Evolutionary conservation across 2,329 filamentous ascomycete genomes (phyloP).

Genomic region (Lachnellula cervina): DNA sequence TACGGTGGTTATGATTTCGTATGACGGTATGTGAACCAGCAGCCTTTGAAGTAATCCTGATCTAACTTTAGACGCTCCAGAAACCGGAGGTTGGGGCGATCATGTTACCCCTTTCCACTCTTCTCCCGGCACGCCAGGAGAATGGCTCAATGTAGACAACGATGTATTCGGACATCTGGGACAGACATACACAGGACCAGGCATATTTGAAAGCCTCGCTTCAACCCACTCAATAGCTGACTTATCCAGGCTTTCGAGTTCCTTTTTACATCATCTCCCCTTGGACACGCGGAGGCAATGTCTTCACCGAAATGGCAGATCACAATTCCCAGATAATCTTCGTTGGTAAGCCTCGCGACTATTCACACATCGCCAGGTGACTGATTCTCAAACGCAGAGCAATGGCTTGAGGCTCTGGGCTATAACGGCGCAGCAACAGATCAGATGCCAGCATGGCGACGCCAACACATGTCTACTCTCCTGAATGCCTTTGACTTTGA

Average conservation of each 20-base stretch:
- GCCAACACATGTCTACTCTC: slow-evolving; percentile 43
- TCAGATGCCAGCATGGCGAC: slow-evolving; percentile 41
- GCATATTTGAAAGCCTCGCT: neutral
- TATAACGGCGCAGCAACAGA: slow-evolving; percentile 31
- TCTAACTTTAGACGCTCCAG: slow-evolving; percentile 23
- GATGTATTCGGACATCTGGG: slow-evolving; percentile 23
- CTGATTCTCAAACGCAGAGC: slow-evolving; percentile 24
- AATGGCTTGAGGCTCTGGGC: slow-evolving; percentile 42
- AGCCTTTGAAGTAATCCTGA: neutral
- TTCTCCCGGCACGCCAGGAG: slow-evolving; percentile 43
- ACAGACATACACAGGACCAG: slow-evolving; percentile 39
- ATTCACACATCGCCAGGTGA: neutral
- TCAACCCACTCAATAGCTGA: neutral
- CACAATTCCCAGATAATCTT: slow-evolving; percentile 53
- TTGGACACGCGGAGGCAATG: slow-evolving; percentile 48
- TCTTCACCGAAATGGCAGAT: slow-evolving; percentile 50
- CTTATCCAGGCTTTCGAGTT: slow-evolving; percentile 39
- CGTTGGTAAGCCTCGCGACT: slow-evolving; percentile 30
- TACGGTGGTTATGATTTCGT: slow-evolving; percentile 47
- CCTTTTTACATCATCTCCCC: slow-evolving; percentile 53
- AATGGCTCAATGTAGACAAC: slow-evolving; percentile 44
- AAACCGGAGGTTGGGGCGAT: slow-evolving; percentile 51
- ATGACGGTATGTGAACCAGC: slow-evolving; percentile 35
- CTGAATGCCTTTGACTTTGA: slow-evolving; percentile 42
- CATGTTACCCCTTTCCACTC: slow-evolving; percentile 49